Percentiles rank a stretch among this genome's conserved stretches.
Evolutionary conservation across 2,329 filamentous ascomycete genomes (phyloP).

Genomic region (Arthrinium phaeospermum): DNA sequence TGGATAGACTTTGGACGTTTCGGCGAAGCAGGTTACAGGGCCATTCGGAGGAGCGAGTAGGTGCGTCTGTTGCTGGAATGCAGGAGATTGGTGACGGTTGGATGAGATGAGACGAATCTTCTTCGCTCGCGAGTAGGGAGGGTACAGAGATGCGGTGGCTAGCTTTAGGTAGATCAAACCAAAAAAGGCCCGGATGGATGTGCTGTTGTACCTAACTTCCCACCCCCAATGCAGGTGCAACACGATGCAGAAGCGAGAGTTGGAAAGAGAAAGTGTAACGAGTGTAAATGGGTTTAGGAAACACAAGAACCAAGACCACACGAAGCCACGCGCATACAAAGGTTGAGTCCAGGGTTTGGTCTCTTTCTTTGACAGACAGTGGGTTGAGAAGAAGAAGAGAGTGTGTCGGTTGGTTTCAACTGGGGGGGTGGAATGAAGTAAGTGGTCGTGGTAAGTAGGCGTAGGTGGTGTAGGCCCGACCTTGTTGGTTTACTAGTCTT

Average conservation of each 20-base stretch:
- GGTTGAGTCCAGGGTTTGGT: slow-evolving; percentile 18
- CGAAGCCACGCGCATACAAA: slow-evolving; percentile 17
- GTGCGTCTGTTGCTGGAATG: slow-evolving; percentile 18
- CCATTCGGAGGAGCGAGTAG: slow-evolving; percentile 18
- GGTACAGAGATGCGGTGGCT: slow-evolving; percentile 8
- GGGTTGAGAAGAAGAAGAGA: slow-evolving; percentile 18
- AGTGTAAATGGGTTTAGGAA: slow-evolving; percentile 19
- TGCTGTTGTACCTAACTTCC: slow-evolving; percentile 19
- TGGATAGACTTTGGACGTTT: slow-evolving; percentile 18
- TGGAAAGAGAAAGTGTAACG: slow-evolving; percentile 20
- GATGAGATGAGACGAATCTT: slow-evolving; percentile 20
- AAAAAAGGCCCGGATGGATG: slow-evolving; percentile 19
- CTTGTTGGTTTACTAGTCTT: slow-evolving; percentile 8
- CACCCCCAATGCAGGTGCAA: slow-evolving; percentile 18
- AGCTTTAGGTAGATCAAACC: slow-evolving; percentile 17
- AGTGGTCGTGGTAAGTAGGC: not conserved
- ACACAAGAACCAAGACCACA: slow-evolving; percentile 17
- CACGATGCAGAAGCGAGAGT: slow-evolving; percentile 21
- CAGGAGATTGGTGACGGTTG: slow-evolving; percentile 19
- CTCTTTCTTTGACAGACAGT: slow-evolving; percentile 17
- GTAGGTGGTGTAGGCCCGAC: slow-evolving; percentile 2
- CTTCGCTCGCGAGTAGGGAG: slow-evolving; percentile 16
- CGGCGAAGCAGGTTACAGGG: slow-evolving; percentile 19
- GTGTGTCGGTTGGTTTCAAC: slow-evolving; percentile 2
- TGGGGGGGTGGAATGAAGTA: slow-evolving; percentile 16